Percentiles rank a stretch among this genome's conserved stretches.
phyloP scores from a whole-genome alignment of 2,329 filamentous ascomycete species.

The Fusarium sulawesiense region DNA sequence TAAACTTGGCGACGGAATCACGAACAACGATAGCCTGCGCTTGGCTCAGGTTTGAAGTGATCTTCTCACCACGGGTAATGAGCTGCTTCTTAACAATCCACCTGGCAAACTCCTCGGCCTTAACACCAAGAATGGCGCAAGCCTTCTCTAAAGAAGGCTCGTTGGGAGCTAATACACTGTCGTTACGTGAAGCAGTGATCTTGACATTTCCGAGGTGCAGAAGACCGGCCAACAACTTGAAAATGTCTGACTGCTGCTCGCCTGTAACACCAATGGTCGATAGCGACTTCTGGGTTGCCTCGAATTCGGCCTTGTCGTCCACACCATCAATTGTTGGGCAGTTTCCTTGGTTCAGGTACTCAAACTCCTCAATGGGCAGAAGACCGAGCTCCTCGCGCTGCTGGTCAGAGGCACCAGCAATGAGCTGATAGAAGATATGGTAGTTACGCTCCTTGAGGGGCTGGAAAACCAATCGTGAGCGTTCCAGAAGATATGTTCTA shows the following conservation, averaged over 20 bases:
- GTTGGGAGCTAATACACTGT: conserved; percentile 82
- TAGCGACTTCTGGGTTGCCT: conserved; percentile 86
- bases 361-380: conserved; percentile 87
- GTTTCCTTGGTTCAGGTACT: conserved; percentile 95
- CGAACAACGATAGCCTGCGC: conserved; percentile 94
- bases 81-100: conserved; percentile 99
- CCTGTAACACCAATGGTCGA: conserved; percentile 85
- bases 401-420: conserved; percentile 87
- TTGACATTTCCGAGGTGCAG: conserved; percentile 97
- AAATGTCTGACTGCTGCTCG: conserved; percentile 83
- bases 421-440: conserved; percentile 98
- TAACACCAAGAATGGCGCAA: conserved; percentile 86
- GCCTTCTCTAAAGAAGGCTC: conserved; percentile 87
- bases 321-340: conserved; percentile 92
- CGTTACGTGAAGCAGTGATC: conserved; percentile 88
- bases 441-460: conserved; percentile 98
- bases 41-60: conserved; percentile 92
- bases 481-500: conserved; percentile 92
- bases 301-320: conserved; percentile 94
- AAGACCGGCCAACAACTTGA: conserved; percentile 88
- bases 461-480: conserved; percentile 96
- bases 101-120: conserved; percentile 87
- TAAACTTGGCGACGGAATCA: conserved; percentile 98
- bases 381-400: conserved; percentile 84
- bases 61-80: conserved; percentile 95